Evolutionary conservation across 1,284 basidiomycete species (phyloP).

Genomic region (Prillingera fragicola): DNA sequence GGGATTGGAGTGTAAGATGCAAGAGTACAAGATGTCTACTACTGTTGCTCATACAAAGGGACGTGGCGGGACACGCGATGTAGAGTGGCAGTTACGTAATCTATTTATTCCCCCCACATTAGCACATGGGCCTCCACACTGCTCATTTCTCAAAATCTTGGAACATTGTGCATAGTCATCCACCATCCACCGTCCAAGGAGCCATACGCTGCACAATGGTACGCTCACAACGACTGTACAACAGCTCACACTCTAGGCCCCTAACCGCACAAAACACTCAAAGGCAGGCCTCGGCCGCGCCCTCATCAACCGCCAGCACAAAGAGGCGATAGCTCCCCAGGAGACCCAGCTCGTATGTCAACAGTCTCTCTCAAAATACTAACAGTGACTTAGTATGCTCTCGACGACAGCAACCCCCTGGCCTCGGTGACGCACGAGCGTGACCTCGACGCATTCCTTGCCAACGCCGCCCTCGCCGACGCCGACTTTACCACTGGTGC

Average conservation of each 20-base stretch:
- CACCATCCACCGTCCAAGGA: not conserved
- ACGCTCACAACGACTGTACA: not conserved
- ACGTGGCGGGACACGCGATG: no score
- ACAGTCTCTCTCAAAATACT: not conserved
- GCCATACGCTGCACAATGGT: constrained; percentile 7
- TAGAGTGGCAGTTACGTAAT: no score
- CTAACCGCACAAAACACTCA: constrained; percentile 39
- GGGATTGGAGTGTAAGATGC: constrained; percentile 3
- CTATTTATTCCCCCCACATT: no score
- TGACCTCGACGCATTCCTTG: constrained; percentile 93
- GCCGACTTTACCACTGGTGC: constrained; percentile 94
- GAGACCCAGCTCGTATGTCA: constrained; percentile 68
- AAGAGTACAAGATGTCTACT: no score
- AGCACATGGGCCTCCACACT: no score
- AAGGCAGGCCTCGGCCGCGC: constrained; percentile 73
- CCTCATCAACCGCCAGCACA: constrained; percentile 79
- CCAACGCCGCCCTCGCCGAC: constrained; percentile 88
- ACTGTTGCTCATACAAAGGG: no score
- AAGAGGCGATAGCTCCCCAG: constrained; percentile 67
- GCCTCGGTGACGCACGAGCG: constrained; percentile 93
- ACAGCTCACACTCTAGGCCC: constrained; percentile 21
- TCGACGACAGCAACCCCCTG: constrained; percentile 69
- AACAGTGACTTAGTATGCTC: constrained; percentile 59
- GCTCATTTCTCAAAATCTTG: not conserved
- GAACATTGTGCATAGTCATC: not conserved